Evolutionary conservation across 106 monocot species (phyloP), one percentile per base, ranked within the genome.

Genomic region (Dendrobium officinale): DNA sequence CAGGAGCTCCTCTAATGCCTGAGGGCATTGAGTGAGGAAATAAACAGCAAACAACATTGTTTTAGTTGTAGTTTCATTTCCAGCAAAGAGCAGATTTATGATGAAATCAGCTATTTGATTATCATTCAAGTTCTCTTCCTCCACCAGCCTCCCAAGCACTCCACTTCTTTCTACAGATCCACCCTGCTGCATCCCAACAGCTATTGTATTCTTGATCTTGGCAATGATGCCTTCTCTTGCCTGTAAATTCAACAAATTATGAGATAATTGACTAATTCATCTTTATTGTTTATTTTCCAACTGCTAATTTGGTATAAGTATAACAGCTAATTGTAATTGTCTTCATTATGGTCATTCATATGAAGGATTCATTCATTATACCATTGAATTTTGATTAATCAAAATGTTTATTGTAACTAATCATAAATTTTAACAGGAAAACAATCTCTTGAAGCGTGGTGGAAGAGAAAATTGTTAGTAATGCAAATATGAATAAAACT

Each of bases 41-140:
- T 87, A 87, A 54, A 87, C 79, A 75, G 87, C 81, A 51, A 87
- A 87, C 44, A 87, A 68, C 87, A 87, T 87, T 42, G 87, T 87
- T 75, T 87, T 87, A 55, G 87, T 81, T 17, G 87, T 87, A 1
- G 87, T 87, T 61, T 87, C 87, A 56, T 84, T 87, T 47, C 87
- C 87, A 42, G 87, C 87, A 75, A 87, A 87, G 0, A 87, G 67
- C 2, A 87, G 81, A 45, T 87, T 87, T 26, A 87, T 87, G n/a
- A 87, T 81, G 75, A 87, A 87, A 41, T 87, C 87, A 2, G 81
- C 81, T 37, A 81, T 44, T 5, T 77, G 78, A 55, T 84, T 75
- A 56, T 87, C 78, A 17, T 78, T 40, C 45, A 87, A 67, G 54
- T 75, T 75, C 15, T 87, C 87, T 81, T 84, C 81, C 44, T 84